Base-by-base conservation (phyloP, 495 filamentous ascomycete species). In the Pyrenula massariospora region DNA sequence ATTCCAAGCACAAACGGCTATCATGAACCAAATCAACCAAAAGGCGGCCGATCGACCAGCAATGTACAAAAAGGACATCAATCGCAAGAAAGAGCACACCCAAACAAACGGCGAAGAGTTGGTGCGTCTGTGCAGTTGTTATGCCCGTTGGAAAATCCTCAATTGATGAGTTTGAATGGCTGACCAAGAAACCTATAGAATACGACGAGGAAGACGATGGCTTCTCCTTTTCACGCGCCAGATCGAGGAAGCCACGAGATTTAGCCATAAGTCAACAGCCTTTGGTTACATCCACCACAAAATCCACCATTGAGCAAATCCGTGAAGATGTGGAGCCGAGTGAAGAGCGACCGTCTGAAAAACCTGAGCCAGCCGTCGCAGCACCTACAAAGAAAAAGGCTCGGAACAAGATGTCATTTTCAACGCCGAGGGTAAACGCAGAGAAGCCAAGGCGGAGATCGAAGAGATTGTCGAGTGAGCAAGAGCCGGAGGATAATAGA, bases 161-260 rank as follows among this genome's bases (percentile, higher is more conserved):
- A 58, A 62, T 48, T 62, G 64, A 12, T 22, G 56, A 25, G 55
- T 50, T 8, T 53, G 67, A 25, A 56, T 52, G 2, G 48, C 31
- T 52, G 65, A 60, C 19, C 19, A 5, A 20, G 50, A 52, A 20
- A 11, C n/a, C 2, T 58, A 49, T 61, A 78, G 75, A 57, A 42
- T 81, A 76, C 57, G 75, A 81, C 42, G 79, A 83, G 53, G 79
- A 80, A 57, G 66, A 66, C 50, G 79, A 77, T 54, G 80, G 77
- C 15, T 83, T 83, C 56, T 65, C 73, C 48, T 83, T 82, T 55
- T 73, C 75, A 11, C 70, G 77, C 52, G 69, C 73, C 25, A 68
- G 71, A 10, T 59, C 70, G 12, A 78, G 73, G 57, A 81, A 76
- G 54, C 52, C 68, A 15, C 72, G 66, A 24, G 31, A 42, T 42